Conservation (phyloP, 139 green algal species). For the Closterium sp. region DNA sequence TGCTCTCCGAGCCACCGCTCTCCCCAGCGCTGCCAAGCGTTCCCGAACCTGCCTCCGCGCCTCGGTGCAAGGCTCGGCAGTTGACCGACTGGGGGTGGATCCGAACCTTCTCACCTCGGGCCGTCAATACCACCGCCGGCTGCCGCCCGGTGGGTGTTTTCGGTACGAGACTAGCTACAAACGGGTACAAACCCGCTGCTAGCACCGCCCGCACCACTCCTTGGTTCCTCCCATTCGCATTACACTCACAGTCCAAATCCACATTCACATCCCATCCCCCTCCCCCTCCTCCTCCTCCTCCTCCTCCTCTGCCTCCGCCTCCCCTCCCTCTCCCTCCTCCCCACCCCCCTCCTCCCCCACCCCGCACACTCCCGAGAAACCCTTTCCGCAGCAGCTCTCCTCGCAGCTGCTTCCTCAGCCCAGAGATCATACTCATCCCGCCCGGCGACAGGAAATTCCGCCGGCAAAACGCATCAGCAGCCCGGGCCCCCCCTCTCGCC, state of each 20-base stretch:
- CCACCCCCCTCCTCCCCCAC: background rate
- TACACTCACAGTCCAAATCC: constrained; percentile 19
- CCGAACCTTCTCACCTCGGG: constrained; percentile 37
- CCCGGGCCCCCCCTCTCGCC: background rate
- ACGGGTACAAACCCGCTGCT: constrained; percentile 43
- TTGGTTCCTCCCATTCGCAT: constrained; percentile 31
- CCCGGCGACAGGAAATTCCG: constrained; percentile 10
- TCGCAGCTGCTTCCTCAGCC: constrained; percentile 39
- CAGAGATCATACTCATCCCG: constrained; percentile 38
- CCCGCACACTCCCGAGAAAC: constrained; percentile 6
- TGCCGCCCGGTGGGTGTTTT: background rate
- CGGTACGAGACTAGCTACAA: constrained; percentile 41
- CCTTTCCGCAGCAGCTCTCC: constrained; percentile 27
- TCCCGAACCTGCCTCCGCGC: background rate
- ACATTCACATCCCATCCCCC: constrained; percentile 8
- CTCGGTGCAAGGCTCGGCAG: constrained; percentile 24
- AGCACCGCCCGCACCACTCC: constrained; percentile 41
- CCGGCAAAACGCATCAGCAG: constrained; percentile 10
- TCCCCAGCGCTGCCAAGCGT: background rate
- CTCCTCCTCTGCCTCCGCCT: constrained; percentile 9
- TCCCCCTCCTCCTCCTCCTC: constrained; percentile 44
- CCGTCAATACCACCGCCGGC: constrained; percentile 27
- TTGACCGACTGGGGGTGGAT: constrained; percentile 48
- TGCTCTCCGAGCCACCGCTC: background rate
- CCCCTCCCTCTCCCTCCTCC: constrained; percentile 18